Evolutionary conservation across 192 early-diverging fungal species (phyloP).

Genomic region (Thoreauomyces humboldtii): DNA sequence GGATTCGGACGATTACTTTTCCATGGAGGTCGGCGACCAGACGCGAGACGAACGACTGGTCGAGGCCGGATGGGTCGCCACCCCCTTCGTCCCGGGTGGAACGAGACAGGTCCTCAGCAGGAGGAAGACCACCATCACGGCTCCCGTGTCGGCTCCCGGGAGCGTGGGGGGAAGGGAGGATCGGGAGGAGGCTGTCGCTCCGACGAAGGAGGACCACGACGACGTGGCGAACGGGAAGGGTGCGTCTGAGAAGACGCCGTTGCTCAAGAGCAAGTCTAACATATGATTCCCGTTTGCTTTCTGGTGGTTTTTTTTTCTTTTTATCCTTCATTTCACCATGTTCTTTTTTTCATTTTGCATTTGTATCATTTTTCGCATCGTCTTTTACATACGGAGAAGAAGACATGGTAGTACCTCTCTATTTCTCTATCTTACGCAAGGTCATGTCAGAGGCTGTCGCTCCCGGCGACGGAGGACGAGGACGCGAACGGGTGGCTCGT

Average conservation of each 20-base stretch:
- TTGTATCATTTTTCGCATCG: no score
- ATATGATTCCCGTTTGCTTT: no score
- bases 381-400: no score
- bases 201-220: not conserved
- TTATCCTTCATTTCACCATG: no score
- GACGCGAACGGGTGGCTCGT: no score
- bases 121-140: not conserved
- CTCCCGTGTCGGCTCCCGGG: not conserved
- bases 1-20: not conserved
- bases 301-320: no score
- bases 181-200: not conserved
- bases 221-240: not conserved
- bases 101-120: slow-evolving; percentile 3
- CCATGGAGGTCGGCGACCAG: not conserved
- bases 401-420: no score
- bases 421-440: no score
- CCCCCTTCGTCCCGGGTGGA: slow-evolving; percentile 14
- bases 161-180: not conserved
- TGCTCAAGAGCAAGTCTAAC: no score
- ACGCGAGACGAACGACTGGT: slow-evolving; percentile 19
- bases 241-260: not conserved
- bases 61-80: slow-evolving; percentile 20
- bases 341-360: no score
- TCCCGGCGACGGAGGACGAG: no score
- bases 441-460: no score